A percentile compares a stretch with the other conserved stretches of the same genome.
Evolutionary conservation across 2,329 filamentous ascomycete genomes (phyloP).

Genomic region (Talaromyces verruculosus): DNA sequence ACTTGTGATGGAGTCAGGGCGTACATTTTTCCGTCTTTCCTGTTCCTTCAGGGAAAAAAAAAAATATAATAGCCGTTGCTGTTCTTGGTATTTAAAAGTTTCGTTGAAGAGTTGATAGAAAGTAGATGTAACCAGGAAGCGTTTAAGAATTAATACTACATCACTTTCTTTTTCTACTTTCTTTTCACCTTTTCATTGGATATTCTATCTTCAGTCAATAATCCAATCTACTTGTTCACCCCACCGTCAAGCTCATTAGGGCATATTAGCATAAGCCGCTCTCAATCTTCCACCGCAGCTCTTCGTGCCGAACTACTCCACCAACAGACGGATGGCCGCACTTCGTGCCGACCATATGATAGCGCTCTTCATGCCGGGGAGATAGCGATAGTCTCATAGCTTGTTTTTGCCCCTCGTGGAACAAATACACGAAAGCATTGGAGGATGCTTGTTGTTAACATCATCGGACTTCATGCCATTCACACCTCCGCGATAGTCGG

Average conservation of each 20-base stretch:
- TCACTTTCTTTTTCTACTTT: too few species aligned
- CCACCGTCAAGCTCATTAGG: background rate
- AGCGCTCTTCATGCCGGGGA: slow-evolving; percentile 6
- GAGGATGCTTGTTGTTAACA: background rate
- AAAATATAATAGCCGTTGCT: background rate
- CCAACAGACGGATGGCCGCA: slow-evolving; percentile 20
- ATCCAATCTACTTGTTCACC: background rate
- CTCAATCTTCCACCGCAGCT: slow-evolving; percentile 1
- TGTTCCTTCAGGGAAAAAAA: background rate
- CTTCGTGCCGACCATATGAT: slow-evolving; percentile 26
- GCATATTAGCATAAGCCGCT: background rate
- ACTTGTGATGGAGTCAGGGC: slow-evolving; percentile 26
- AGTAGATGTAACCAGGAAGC: background rate
- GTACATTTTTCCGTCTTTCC: slow-evolving; percentile 14
- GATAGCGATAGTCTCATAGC: background rate
- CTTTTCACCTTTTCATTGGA: background rate
- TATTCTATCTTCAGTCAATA: background rate
- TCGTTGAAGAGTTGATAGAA: background rate
- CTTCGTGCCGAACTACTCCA: slow-evolving; percentile 24
- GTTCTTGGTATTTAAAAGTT: background rate
- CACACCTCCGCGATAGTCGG: background rate
- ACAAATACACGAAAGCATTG: background rate
- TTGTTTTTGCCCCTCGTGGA: background rate
- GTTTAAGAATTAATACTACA: background rate
- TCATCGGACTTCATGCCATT: background rate